Evolutionary conservation across 2,329 filamentous ascomycete species (phyloP).

Genomic region (Lecanicillium sp.): DNA sequence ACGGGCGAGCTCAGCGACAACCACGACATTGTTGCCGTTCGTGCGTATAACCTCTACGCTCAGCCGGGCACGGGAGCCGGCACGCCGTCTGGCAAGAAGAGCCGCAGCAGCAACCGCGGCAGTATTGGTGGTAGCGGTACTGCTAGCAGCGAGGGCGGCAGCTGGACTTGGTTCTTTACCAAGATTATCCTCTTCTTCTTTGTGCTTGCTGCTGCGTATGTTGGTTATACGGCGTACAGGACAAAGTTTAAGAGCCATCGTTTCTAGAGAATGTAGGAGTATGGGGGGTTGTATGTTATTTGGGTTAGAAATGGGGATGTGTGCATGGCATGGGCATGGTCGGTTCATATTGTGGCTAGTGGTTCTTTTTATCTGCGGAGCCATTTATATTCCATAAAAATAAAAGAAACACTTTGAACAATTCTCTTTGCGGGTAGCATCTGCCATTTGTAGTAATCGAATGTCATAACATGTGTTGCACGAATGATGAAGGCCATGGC

Average conservation of each 20-base stretch:
- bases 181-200: constrained; percentile 74
- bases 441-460: too few relatives aligned
- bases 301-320: not conserved
- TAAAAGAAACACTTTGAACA: too few relatives aligned
- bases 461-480: too few relatives aligned
- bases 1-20: constrained; percentile 96
- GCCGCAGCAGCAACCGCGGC: constrained; percentile 20
- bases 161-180: constrained; percentile 59
- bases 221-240: constrained; percentile 79
- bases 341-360: too few relatives aligned
- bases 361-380: too few relatives aligned
- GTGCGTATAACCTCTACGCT: constrained; percentile 82
- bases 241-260: constrained; percentile 52
- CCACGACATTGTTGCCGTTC: constrained; percentile 87
- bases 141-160: constrained; percentile 33
- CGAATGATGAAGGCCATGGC: too few relatives aligned
- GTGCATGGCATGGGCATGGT: too few relatives aligned
- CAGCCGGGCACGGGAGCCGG: constrained; percentile 34
- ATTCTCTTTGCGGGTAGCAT: too few relatives aligned
- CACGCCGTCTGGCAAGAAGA: constrained; percentile 20
- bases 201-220: constrained; percentile 65
- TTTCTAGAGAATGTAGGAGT: too few relatives aligned
- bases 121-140: constrained; percentile 22
- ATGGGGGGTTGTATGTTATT: not conserved
- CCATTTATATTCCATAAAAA: too few relatives aligned